These are phyloP conservation scores for Phytophthora sp. DNA, from an alignment of 352 stramenopile genomes.

Conservation along the genomic window DNA sequence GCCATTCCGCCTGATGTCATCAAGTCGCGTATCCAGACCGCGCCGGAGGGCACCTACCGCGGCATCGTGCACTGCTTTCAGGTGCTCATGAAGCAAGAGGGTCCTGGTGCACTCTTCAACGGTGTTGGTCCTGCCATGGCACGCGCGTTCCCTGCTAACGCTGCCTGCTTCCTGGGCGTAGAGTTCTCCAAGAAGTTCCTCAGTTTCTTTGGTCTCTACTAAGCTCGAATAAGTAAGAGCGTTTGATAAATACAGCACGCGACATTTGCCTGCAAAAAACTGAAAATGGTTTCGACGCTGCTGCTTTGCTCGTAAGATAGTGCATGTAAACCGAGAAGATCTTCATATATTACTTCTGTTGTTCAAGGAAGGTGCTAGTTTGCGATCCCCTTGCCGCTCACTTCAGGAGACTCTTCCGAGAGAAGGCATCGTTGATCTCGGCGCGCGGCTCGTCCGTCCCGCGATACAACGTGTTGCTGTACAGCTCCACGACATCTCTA, in stretches of 20 bases:
- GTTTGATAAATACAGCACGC: slow-evolving; percentile 26
- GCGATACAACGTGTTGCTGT: slow-evolving; percentile 87
- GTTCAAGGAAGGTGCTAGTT: background rate
- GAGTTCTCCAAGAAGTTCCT: slow-evolving; percentile 90
- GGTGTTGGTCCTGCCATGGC: slow-evolving; percentile 94
- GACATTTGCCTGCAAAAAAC: slow-evolving; percentile 7
- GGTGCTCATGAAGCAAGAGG: slow-evolving; percentile 95
- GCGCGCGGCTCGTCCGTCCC: slow-evolving; percentile 85
- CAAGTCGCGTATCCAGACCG: slow-evolving; percentile 97
- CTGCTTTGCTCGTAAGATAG: no score
- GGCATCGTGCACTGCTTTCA: slow-evolving; percentile 92
- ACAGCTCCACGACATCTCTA: slow-evolving; percentile 83
- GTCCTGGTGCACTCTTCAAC: slow-evolving; percentile 92
- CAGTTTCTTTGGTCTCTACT: slow-evolving; percentile 77
- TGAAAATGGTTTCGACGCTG: background rate
- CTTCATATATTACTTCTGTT: background rate
- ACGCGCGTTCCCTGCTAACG: slow-evolving; percentile 95
- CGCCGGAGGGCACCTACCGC: slow-evolving; percentile 94
- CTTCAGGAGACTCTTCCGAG: slow-evolving; percentile 70
- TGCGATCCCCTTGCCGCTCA: slow-evolving; percentile 29
- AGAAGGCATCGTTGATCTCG: slow-evolving; percentile 86
- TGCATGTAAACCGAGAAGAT: background rate
- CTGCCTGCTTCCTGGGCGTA: slow-evolving; percentile 94
- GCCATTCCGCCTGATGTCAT: slow-evolving; percentile 96
- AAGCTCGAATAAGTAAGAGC: slow-evolving; percentile 23